A percentile compares a stretch with the other conserved stretches of the same genome.
These are phyloP conservation scores for Sporothrix curviconia DNA, from an alignment of 2,329 filamentous ascomycete genomes.

Conservation along the genomic window DNA sequence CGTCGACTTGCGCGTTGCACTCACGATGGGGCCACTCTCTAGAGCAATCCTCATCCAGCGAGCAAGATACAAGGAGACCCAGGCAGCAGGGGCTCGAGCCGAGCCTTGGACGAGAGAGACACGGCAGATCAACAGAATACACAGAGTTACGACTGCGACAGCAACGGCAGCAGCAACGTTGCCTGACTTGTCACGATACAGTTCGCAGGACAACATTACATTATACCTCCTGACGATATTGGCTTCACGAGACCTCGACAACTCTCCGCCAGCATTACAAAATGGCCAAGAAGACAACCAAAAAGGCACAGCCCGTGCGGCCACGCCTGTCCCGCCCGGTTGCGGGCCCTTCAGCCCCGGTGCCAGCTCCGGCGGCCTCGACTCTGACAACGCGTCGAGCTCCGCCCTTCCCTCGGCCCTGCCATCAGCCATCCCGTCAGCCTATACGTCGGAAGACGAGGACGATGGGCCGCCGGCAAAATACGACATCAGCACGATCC, in stretches of 20 bases:
- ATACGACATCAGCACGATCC: constrained; percentile 23
- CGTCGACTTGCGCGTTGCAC: constrained; percentile 29
- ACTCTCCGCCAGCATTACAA: too few species aligned
- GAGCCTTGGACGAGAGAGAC: too few species aligned
- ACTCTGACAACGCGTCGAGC: constrained; percentile 30
- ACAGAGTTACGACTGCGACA: too few species aligned
- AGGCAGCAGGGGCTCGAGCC: neutral
- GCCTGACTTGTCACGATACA: too few species aligned
- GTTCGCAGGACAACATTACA: too few species aligned
- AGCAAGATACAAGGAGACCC: neutral
- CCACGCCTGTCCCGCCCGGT: constrained; percentile 29
- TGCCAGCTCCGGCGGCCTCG: constrained; percentile 29
- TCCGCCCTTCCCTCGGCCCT: constrained; percentile 34
- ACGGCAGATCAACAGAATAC: too few species aligned
- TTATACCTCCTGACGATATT: too few species aligned
- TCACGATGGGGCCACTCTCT: constrained; percentile 53
- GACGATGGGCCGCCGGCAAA: constrained; percentile 32
- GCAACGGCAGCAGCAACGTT: too few species aligned
- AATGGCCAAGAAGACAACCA: constrained; percentile 11
- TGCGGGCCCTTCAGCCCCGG: constrained; percentile 19
- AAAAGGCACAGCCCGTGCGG: constrained; percentile 12
- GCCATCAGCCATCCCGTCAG: too few species aligned
- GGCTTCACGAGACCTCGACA: too few species aligned
- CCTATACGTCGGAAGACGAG: constrained; percentile 34
- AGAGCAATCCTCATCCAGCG: constrained; percentile 2